A percentile compares a stretch with the other conserved stretches of the same genome.
These are phyloP conservation scores for Stromatinia cepivora DNA, from an alignment of 2,329 filamentous ascomycete species.

Conservation along the genomic window DNA sequence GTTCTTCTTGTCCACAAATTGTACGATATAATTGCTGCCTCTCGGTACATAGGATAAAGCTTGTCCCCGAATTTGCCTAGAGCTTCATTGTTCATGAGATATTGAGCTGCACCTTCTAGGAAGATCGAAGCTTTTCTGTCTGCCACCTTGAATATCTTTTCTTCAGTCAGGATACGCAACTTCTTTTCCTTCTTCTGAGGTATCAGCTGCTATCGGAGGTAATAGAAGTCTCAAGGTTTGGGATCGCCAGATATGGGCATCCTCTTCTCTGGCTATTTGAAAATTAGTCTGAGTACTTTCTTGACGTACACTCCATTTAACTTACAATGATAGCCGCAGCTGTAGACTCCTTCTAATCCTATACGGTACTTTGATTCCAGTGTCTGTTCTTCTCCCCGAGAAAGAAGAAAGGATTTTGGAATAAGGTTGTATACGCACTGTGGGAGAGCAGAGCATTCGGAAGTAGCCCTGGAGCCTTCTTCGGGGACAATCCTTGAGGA, in stretches of 20 bases:
- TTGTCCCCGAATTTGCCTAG: background rate
- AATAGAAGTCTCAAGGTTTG: conserved; percentile 28
- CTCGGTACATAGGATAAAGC: conserved; percentile 23
- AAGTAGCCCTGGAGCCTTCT: conserved; percentile 26
- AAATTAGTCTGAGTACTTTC: background rate
- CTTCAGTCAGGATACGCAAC: conserved; percentile 10
- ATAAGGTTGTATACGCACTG: conserved; percentile 23
- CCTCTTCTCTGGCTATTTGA: conserved; percentile 25
- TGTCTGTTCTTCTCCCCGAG: background rate
- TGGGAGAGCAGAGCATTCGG: conserved; percentile 29
- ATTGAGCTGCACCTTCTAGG: conserved; percentile 20
- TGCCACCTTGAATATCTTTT: conserved; percentile 14
- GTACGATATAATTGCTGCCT: conserved; percentile 28
- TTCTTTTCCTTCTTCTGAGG: conserved; percentile 12
- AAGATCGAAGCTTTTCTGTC: conserved; percentile 20
- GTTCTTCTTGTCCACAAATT: conserved; percentile 30
- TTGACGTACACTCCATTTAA: background rate
- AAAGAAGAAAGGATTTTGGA: conserved; percentile 27
- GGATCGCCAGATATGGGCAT: conserved; percentile 32
- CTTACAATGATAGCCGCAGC: background rate
- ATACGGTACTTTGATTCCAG: background rate
- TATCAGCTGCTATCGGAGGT: conserved; percentile 22
- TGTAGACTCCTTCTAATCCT: background rate
- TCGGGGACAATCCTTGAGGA: conserved; percentile 10
- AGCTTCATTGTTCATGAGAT: conserved; percentile 17